Conservation (phyloP, 306 rosid species). For the Castanospermum australe region DNA sequence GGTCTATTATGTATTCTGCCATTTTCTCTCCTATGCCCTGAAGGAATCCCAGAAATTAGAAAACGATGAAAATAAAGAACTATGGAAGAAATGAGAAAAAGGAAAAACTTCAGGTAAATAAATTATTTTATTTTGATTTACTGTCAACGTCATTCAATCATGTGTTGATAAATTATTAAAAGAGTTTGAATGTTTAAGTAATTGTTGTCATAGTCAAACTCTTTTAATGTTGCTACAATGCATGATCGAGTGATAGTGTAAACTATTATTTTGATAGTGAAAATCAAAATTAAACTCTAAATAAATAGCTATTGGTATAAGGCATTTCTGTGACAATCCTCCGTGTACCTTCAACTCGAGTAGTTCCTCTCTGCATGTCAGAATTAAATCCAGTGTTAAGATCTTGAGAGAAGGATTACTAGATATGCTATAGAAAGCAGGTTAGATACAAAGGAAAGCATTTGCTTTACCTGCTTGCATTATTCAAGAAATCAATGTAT, state of each 20-base stretch:
- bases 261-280: too few species aligned
- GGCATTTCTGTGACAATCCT: not conserved
- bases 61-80: not conserved
- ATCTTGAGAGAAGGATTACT: conserved; percentile 2
- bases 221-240: too few species aligned
- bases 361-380: conserved; percentile 71
- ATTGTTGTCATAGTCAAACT: too few species aligned
- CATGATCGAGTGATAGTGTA: too few species aligned
- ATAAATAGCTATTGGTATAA: not conserved
- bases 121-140: too few species aligned
- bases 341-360: conserved; percentile 68
- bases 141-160: too few species aligned
- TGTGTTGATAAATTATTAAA: too few species aligned
- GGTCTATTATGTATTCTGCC: conserved; percentile 82
- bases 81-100: not conserved
- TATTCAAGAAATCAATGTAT: conserved; percentile 74
- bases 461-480: conserved; percentile 73
- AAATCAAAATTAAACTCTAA: too few species aligned
- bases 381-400: conserved; percentile 3
- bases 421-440: not conserved
- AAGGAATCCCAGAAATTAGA: not conserved
- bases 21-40: conserved; percentile 87
- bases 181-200: too few species aligned
- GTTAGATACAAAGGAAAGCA: not conserved
- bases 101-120: not conserved